These are phyloP conservation scores for Fusarium tupiense DNA, from an alignment of 2,329 filamentous ascomycete species.

Conservation along the genomic window DNA sequence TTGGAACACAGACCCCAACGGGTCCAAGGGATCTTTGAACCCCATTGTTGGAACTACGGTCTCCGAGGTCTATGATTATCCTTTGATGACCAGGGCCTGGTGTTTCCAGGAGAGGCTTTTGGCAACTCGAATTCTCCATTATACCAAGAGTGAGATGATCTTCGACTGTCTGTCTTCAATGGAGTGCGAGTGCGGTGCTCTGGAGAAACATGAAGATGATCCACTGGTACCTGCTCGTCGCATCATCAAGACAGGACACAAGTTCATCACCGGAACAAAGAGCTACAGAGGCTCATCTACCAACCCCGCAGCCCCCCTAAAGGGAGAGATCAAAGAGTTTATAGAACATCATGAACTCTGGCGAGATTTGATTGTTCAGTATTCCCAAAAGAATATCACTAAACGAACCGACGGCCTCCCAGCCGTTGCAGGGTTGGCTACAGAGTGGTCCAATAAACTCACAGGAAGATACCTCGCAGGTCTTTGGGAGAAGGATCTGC, in stretches of 20 bases:
- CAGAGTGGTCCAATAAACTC: slow-evolving; percentile 21
- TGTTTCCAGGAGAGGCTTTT: slow-evolving; percentile 45
- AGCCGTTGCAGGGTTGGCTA: slow-evolving; percentile 39
- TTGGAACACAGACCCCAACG: not conserved
- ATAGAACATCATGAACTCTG: slow-evolving; percentile 33
- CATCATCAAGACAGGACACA: slow-evolving; percentile 37
- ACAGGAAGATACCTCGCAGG: slow-evolving; percentile 41
- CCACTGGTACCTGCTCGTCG: slow-evolving; percentile 25
- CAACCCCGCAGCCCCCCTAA: not conserved
- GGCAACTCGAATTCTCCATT: slow-evolving; percentile 43
- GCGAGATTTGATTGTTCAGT: slow-evolving; percentile 39
- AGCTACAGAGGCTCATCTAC: not conserved
- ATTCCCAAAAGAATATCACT: slow-evolving; percentile 37
- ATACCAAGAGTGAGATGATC: slow-evolving; percentile 39
- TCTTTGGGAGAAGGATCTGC: slow-evolving; percentile 36
- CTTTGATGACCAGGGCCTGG: slow-evolving; percentile 42
- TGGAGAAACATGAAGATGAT: slow-evolving; percentile 29
- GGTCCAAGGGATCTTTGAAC: slow-evolving; percentile 15
- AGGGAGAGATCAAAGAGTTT: slow-evolving; percentile 9
- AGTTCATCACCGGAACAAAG: slow-evolving; percentile 18
- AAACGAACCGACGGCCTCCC: slow-evolving; percentile 35
- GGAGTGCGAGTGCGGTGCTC: slow-evolving; percentile 40
- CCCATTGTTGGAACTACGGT: not conserved
- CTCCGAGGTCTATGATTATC: slow-evolving; percentile 17
- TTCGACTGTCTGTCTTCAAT: slow-evolving; percentile 39